phyloP scores from a whole-genome alignment of 768 basidiomycete species.

The Hydnum rufescens region DNA sequence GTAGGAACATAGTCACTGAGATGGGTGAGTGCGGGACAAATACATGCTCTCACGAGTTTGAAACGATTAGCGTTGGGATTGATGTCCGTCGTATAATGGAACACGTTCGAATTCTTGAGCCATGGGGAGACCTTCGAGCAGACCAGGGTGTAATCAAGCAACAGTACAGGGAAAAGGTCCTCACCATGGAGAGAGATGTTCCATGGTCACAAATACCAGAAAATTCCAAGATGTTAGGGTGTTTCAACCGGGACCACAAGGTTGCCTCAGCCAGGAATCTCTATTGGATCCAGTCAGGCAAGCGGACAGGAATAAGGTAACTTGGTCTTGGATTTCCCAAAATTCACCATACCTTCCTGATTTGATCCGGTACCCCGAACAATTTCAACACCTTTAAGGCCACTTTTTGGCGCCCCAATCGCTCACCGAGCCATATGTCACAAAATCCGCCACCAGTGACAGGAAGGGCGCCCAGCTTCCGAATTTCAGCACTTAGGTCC shows the following conservation, averaged over 20 bases:
- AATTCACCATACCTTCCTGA: not conserved
- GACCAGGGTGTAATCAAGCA: not conserved
- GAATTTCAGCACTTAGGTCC: constrained; percentile 10
- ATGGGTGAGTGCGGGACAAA: not conserved
- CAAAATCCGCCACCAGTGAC: constrained; percentile 10
- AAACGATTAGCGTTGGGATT: constrained; percentile 1
- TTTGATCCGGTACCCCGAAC: constrained; percentile 3
- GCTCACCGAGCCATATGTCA: constrained; percentile 9
- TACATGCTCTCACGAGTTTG: not conserved
- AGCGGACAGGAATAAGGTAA: not conserved
- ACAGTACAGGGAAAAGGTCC: not conserved
- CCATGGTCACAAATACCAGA: constrained; percentile 11
- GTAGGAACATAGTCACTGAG: not conserved
- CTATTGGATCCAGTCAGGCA: not conserved
- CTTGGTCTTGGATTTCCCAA: not conserved
- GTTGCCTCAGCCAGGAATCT: constrained; percentile 7
- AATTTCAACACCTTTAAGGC: constrained; percentile 9
- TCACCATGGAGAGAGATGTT: not conserved
- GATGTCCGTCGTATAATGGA: not conserved
- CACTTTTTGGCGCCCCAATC: constrained; percentile 8
- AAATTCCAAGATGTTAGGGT: constrained; percentile 10
- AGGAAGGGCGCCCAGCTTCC: constrained; percentile 5
- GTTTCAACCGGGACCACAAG: constrained; percentile 8
- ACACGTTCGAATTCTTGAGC: not conserved
- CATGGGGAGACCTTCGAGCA: constrained; percentile 1